These are phyloP conservation scores for Plantago major DNA, from an alignment of 257 asterid genomes.

Conservation along the genomic window DNA sequence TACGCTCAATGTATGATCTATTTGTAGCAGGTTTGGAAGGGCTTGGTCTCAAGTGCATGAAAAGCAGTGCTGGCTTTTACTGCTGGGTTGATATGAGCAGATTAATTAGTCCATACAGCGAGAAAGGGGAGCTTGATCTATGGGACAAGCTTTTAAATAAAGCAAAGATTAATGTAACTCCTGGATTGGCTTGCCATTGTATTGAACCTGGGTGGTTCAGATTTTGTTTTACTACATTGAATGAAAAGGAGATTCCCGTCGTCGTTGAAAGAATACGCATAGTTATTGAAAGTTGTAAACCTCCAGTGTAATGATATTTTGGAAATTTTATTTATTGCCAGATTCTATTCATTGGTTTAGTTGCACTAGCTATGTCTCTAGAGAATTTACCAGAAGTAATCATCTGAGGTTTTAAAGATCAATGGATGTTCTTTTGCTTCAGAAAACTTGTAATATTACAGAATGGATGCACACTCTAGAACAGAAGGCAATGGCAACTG, in stretches of 20 bases:
- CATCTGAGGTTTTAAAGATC: slow-evolving; percentile 16
- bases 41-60: slow-evolving; percentile 59
- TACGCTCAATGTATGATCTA: slow-evolving; percentile 43
- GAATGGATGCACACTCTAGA: slow-evolving; percentile 13
- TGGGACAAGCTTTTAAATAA: slow-evolving; percentile 69
- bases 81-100: slow-evolving; percentile 97
- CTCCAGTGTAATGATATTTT: slow-evolving; percentile 41
- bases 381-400: slow-evolving; percentile 14
- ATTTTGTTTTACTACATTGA: slow-evolving; percentile 69
- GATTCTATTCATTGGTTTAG: slow-evolving; percentile 24
- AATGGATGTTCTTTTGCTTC: slow-evolving; percentile 17
- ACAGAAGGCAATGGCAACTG: slow-evolving; percentile 10
- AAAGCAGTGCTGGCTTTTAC: slow-evolving; percentile 76
- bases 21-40: slow-evolving; percentile 59
- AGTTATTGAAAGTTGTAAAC: slow-evolving; percentile 67
- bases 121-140: slow-evolving; percentile 91
- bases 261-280: slow-evolving; percentile 59
- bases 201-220: slow-evolving; percentile 99
- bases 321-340: slow-evolving; percentile 26
- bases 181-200: slow-evolving; percentile 97
- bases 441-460: slow-evolving; percentile 21
- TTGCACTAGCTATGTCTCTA: slow-evolving; percentile 18
- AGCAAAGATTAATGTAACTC: slow-evolving; percentile 76
- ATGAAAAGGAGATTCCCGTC: slow-evolving; percentile 55
- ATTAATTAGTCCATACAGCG: slow-evolving; percentile 64